A percentile compares a stretch with the other conserved stretches of the same genome.
These are phyloP conservation scores for Leishmania arabica DNA, from an alignment of 208 protist genomes.

Conservation along the genomic window DNA sequence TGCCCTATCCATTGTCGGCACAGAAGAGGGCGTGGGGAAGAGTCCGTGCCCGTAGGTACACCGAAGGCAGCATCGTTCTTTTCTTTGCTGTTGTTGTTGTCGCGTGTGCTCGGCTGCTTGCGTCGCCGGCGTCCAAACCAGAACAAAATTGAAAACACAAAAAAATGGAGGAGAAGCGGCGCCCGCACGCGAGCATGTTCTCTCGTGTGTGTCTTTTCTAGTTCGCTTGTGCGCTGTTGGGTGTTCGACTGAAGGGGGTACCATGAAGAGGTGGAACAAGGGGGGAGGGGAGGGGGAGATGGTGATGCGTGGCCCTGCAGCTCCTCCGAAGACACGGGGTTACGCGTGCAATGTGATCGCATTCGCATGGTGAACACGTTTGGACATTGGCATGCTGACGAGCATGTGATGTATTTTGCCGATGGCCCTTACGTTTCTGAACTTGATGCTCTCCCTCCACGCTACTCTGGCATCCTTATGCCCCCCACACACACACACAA, in stretches of 20 bases:
- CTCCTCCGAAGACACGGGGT: background rate
- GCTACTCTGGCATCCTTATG: background rate
- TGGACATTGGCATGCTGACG: too few species aligned
- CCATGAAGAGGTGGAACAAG: background rate
- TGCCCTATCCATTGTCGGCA: background rate
- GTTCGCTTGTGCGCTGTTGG: background rate
- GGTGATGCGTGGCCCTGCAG: background rate
- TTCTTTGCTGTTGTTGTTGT: background rate
- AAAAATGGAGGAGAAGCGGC: background rate
- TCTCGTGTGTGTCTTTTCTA: too few species aligned
- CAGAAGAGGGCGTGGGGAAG: background rate
- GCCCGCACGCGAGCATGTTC: background rate
- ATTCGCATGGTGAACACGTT: background rate
- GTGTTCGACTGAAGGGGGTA: background rate
- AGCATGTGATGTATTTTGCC: background rate
- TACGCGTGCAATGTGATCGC: background rate
- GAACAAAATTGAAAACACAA: background rate
- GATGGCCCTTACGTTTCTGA: background rate
- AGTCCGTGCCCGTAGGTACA: background rate
- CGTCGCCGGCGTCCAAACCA: background rate
- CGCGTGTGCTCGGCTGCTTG: background rate
- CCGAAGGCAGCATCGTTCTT: background rate
- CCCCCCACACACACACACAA: too few species aligned
- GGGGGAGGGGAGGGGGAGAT: too few species aligned
- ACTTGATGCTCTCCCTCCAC: background rate